Evolutionary conservation across 352 stramenopile species (phyloP), one percentile per base, ranked within the genome.

Genomic region (Globisporangium nunn): DNA sequence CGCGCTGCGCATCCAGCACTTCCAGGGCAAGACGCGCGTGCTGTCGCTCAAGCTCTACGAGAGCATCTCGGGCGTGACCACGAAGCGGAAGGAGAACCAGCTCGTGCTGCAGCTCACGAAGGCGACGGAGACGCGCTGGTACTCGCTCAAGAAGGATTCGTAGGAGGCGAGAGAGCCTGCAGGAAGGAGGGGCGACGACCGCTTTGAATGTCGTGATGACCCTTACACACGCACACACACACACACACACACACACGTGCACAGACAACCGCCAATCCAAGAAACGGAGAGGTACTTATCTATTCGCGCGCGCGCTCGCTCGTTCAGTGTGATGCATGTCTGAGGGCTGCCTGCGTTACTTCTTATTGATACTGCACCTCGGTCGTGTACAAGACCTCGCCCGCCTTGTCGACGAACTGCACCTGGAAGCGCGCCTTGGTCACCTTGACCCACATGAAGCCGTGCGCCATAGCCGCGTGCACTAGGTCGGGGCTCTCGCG

Each of bases 91-190:
- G 59, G 70, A 87, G 58, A 73, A 93, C 62, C 81, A 91, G 64
- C 70, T 94, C 56, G 80, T 93, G 54, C 62, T 94, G 37, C 62
- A 74, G 62, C 74, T 94, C 54, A 64, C 79, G 54, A 94, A 94
- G 64, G 70, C 75, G 23, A 91, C 86, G 55, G 78, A 91, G 59
- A 66, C 88, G 50, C 83, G 71, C 54, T 94, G 85, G 85, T 68
- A 75, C 76, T 82, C 80, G 59, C 70, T 93, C 51, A 92, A 94
- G 76, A 94, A 94, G 74, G 73, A 85, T 50, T 69, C 79, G 49
- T 88, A 35, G 47, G 10, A 7, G 18, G 35, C 23, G 23, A 23
- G 23, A 23, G 23, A 23, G 23, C 23, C 23, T 23, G 23, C 23
- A 23, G 23, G 23, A 23, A 23, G 23, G 23, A 23, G 23, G 23